Conservation (phyloP, 2,329 filamentous ascomycete species). For the Diaporthe batatas region DNA sequence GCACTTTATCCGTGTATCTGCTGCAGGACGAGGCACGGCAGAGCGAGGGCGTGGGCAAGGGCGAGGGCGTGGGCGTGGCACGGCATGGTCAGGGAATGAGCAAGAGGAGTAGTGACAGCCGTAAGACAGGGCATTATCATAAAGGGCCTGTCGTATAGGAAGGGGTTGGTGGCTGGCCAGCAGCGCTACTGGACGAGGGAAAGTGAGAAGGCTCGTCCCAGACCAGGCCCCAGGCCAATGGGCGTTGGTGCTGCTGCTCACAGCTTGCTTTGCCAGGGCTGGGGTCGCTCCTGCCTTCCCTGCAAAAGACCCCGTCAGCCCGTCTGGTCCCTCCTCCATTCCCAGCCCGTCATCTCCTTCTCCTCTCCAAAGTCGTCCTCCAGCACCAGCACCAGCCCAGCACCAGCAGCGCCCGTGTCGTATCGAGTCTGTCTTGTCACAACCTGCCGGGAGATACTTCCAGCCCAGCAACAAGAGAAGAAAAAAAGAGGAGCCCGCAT, state of each 20-base stretch:
- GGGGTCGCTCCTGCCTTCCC: conserved; percentile 23
- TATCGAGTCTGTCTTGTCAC: conserved; percentile 21
- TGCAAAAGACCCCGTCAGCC: conserved; percentile 26
- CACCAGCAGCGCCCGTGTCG: background rate
- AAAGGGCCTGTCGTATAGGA: conserved; percentile 1
- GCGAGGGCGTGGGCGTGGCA: background rate
- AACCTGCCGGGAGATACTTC: background rate
- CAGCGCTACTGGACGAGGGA: conserved; percentile 28
- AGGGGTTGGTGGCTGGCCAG: conserved; percentile 22
- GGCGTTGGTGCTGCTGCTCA: conserved; percentile 12
- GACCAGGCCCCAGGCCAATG: conserved; percentile 31
- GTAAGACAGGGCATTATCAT: conserved; percentile 12
- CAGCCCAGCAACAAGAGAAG: conserved; percentile 3
- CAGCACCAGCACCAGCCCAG: background rate
- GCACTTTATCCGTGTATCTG: conserved; percentile 22
- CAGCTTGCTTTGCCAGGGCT: conserved; percentile 24
- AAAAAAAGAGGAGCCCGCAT: conserved; percentile 11
- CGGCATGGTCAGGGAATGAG: conserved; percentile 7
- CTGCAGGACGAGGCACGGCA: conserved; percentile 29
- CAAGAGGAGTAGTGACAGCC: background rate
- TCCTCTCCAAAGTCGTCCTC: conserved; percentile 4
- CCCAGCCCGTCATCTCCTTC: conserved; percentile 22
- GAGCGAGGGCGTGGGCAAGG: background rate
- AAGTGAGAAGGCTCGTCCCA: conserved; percentile 33
- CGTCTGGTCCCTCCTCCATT: background rate